Percentiles rank a stretch among this genome's conserved stretches.
phyloP scores from a whole-genome alignment of 495 filamentous ascomycete species.

The Usnea hakonensis region DNA sequence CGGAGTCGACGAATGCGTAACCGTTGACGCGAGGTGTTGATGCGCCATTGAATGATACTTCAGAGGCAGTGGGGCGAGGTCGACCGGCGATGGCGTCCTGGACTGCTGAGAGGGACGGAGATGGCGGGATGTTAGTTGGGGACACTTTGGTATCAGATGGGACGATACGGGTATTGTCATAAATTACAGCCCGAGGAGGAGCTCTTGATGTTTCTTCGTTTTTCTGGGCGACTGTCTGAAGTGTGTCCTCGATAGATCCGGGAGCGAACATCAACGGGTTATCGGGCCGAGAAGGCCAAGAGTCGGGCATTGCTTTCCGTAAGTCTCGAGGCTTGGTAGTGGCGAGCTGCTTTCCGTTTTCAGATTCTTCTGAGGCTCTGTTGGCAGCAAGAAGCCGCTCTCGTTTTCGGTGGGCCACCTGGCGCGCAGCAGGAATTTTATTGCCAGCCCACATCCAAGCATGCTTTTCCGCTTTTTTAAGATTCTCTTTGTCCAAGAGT shows the following conservation, averaged over 20 bases:
- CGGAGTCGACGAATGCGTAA: slow-evolving; percentile 85
- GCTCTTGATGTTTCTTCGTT: slow-evolving; percentile 65
- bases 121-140: slow-evolving; percentile 46
- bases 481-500: slow-evolving; percentile 84
- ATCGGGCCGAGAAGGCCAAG: slow-evolving; percentile 63
- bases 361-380: slow-evolving; percentile 21
- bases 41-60: slow-evolving; percentile 55
- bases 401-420: slow-evolving; percentile 69
- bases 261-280: slow-evolving; percentile 89
- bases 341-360: slow-evolving; percentile 40
- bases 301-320: slow-evolving; percentile 69
- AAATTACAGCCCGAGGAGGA: slow-evolving; percentile 66
- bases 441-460: slow-evolving; percentile 84
- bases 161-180: slow-evolving; percentile 74
- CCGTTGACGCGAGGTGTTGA: slow-evolving; percentile 88
- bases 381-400: slow-evolving; percentile 54
- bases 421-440: slow-evolving; percentile 78
- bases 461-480: slow-evolving; percentile 70
- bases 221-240: slow-evolving; percentile 58
- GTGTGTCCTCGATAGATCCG: slow-evolving; percentile 53
- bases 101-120: slow-evolving; percentile 78
- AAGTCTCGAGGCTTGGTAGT: slow-evolving; percentile 55
- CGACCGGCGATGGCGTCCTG: slow-evolving; percentile 79
- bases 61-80: slow-evolving; percentile 53
- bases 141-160: slow-evolving; percentile 30